A percentile compares a stretch with the other conserved stretches of the same genome.
phyloP scores from a whole-genome alignment of 805 yeast genomes.

The Metschnikowia baotianmanensis region DNA sequence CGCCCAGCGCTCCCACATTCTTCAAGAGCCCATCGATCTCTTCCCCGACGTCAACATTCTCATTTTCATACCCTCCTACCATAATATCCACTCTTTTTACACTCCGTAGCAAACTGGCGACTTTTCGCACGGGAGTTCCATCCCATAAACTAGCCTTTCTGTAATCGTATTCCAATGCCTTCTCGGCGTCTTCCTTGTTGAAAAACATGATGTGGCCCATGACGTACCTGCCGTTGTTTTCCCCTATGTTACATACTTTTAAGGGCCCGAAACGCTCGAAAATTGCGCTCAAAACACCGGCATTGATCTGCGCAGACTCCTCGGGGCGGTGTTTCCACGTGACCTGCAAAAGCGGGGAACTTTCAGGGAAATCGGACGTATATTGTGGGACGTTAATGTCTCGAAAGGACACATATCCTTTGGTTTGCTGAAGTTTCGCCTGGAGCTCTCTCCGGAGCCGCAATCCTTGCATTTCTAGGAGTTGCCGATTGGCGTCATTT shows the following conservation, averaged over 20 bases:
- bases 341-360: conserved; percentile 24
- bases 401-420: conserved; percentile 20
- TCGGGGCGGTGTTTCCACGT: conserved; percentile 47
- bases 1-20: too few species aligned
- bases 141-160: conserved; percentile 45
- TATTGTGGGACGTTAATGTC: conserved; percentile 19
- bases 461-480: conserved; percentile 26
- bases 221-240: conserved; percentile 29
- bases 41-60: too few species aligned
- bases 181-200: conserved; percentile 24
- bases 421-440: conserved; percentile 3
- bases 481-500: conserved; percentile 26
- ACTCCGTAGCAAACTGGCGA: conserved; percentile 46
- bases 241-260: conserved; percentile 5
- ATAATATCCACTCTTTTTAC: conserved; percentile 2
- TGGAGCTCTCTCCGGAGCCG: conserved; percentile 12
- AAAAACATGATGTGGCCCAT: conserved; percentile 37
- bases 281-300: conserved; percentile 32
- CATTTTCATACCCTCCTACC: too few species aligned
- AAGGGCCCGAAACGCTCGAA: conserved; percentile 49
- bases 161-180: conserved; percentile 44
- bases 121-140: conserved; percentile 38
- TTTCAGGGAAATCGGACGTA: conserved; percentile 5
- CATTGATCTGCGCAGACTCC: conserved; percentile 28
- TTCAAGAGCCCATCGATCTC: too few species aligned